A percentile compares a stretch with the other conserved stretches of the same genome.
Conservation (phyloP, 345 rosid species). For the Bruguiera gymnorhiza region DNA sequence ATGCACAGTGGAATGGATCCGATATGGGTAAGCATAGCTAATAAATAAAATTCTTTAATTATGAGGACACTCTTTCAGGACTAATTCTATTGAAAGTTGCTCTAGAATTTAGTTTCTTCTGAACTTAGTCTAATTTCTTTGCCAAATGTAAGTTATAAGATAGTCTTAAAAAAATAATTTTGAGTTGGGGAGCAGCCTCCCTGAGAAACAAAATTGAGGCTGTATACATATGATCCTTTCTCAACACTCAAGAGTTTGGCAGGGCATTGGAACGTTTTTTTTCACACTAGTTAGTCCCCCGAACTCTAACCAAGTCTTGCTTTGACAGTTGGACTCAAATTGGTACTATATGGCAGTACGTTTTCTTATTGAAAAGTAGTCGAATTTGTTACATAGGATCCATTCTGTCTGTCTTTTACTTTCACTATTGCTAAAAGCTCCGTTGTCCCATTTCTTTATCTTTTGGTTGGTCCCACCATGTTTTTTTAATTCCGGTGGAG, state of each 20-base stretch:
- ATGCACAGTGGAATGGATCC: conserved; percentile 61
- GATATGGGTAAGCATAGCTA: conserved; percentile 58
- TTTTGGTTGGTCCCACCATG: conserved; percentile 41
- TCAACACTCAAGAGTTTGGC: too few relatives aligned
- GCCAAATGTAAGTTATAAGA: background rate
- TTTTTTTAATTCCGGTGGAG: conserved; percentile 28
- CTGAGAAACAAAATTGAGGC: too few relatives aligned
- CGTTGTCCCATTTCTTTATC: conserved; percentile 34
- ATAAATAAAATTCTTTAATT: background rate
- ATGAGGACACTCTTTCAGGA: background rate
- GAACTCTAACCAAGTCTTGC: conserved; percentile 7
- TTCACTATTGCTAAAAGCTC: conserved; percentile 48
- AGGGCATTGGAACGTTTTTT: background rate
- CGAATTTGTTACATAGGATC: conserved; percentile 61
- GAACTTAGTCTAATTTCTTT: background rate
- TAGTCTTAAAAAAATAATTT: too few relatives aligned
- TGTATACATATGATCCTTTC: too few relatives aligned
- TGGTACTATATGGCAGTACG: conserved; percentile 6
- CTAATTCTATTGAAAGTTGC: background rate
- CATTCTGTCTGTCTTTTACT: conserved; percentile 57
- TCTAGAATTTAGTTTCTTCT: background rate
- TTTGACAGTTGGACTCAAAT: conserved; percentile 7
- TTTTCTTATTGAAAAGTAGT: conserved; percentile 22
- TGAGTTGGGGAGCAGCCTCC: too few relatives aligned
- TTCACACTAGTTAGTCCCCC: background rate